Base-by-base conservation (phyloP, 1,284 basidiomycete species). In the Ceratobasidium sp. region DNA sequence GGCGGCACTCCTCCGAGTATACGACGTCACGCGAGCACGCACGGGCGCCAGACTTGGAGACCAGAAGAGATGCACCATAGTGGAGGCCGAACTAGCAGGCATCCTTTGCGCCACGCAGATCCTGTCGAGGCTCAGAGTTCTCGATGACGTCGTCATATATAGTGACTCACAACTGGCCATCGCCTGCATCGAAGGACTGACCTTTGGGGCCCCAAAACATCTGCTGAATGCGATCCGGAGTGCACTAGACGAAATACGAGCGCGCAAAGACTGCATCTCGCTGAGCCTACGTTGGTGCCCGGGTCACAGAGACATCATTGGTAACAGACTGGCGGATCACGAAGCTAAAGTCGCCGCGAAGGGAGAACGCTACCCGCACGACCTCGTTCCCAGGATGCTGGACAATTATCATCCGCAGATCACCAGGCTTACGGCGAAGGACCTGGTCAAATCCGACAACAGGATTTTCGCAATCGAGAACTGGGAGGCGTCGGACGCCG, bases 261-360 rank as follows among this genome's bases (percentile, higher is more conserved):
- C 22, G n/a, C 25, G 13, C 40, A 37, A 32, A 7, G 40, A 19
- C 37, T 13, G 25, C 54, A 25, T 15, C 7, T 19, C 25, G 17
- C 19, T 66, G 2, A 19, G 4, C 43, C 15, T 49, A 49, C 8
- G 25, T 5, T 79, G 78, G 78, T 32, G 75, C 9, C 77, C 78
- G 32, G 78, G 77, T 3, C 78, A 79, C 25, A 43, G 22, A 32
- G 77, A 59, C 15, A 66, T 71, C 17, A n/a, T 54, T 6, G 77
- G 78, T 1, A 78, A 79, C 49, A 71, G 76, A 22, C 25, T 44
- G 17, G 77, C 78, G 15, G 78, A 79, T 73, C 32, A 43, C 9
- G 52, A 17, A 19, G 77, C 78, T 1, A 56, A 56, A 34, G 32
- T 22, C 9, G 65, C 62, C 8, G 61, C 74, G 19, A 75, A 25